Percentiles rank a stretch among this genome's conserved stretches.
phyloP scores from a whole-genome alignment of 805 yeast genomes.

The Zygoascus bituminiphila region DNA sequence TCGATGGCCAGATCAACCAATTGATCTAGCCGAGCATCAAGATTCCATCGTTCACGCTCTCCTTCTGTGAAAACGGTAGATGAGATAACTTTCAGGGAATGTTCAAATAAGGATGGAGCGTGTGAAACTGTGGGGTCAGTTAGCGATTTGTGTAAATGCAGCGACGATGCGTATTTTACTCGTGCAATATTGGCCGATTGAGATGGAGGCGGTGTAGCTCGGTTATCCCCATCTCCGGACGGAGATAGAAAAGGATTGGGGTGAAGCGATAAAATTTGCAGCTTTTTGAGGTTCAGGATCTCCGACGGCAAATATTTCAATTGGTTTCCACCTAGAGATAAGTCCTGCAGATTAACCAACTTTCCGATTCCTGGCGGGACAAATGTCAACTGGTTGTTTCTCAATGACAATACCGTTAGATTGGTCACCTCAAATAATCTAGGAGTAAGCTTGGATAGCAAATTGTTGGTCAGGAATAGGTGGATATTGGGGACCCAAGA shows the following conservation, averaged over 20 bases:
- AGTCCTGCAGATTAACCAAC: conserved; percentile 26
- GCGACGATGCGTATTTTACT: neutral
- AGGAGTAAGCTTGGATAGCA: conserved; percentile 22
- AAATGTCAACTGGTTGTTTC: conserved; percentile 26
- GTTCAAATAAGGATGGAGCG: conserved; percentile 4
- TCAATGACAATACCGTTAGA: conserved; percentile 29
- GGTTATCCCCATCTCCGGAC: conserved; percentile 12
- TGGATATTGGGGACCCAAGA: conserved; percentile 22
- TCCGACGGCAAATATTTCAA: conserved; percentile 31
- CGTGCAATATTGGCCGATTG: neutral
- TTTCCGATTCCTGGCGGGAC: conserved; percentile 29
- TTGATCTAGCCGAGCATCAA: conserved; percentile 8
- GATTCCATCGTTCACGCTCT: conserved; percentile 19
- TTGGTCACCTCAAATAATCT: conserved; percentile 26
- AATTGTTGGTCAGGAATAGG: conserved; percentile 26
- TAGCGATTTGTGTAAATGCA: neutral
- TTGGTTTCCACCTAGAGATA: conserved; percentile 30
- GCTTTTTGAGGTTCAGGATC: conserved; percentile 22
- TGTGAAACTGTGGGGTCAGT: neutral
- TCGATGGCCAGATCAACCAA: conserved; percentile 19
- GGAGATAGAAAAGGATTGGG: conserved; percentile 29
- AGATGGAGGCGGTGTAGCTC: neutral
- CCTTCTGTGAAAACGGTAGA: conserved; percentile 5
- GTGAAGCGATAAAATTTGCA: conserved; percentile 26
- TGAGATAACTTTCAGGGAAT: conserved; percentile 8